These are phyloP conservation scores for Eimeria falciformis DNA, from an alignment of 169 alveolate genomes.

Conservation along the genomic window DNA sequence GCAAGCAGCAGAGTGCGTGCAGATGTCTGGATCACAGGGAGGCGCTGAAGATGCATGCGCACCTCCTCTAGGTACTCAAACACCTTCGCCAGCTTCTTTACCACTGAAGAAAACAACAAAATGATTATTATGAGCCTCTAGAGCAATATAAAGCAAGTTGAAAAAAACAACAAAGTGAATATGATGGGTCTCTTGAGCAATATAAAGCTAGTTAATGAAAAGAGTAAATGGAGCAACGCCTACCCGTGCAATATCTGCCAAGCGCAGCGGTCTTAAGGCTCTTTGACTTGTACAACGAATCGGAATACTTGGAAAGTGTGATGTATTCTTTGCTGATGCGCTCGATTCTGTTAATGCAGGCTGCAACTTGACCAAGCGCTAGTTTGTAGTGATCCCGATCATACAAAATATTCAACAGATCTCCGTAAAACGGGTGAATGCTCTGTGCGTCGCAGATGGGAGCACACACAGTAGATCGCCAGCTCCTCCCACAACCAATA, in stretches of 20 bases:
- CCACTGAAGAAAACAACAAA: slow-evolving; percentile 29
- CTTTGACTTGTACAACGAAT: slow-evolving; percentile 97
- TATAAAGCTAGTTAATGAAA: too few species aligned
- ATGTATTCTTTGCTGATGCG: slow-evolving; percentile 98
- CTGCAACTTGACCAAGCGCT: slow-evolving; percentile 98
- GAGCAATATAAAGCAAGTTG: not conserved
- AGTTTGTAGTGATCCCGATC: slow-evolving; percentile 99
- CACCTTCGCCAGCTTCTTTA: slow-evolving; percentile 95
- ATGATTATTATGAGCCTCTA: too few species aligned
- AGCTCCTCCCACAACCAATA: not conserved
- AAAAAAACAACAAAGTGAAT: not conserved
- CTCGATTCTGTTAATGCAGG: slow-evolving; percentile 95
- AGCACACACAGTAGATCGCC: not conserved
- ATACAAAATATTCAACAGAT: slow-evolving; percentile 97
- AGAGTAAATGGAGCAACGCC: not conserved
- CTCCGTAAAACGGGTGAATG: slow-evolving; percentile 99
- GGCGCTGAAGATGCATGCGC: slow-evolving; percentile 97
- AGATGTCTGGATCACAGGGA: slow-evolving; percentile 97
- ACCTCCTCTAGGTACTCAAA: slow-evolving; percentile 98
- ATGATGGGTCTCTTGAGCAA: not conserved
- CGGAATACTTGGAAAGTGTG: slow-evolving; percentile 96
- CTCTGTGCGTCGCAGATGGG: slow-evolving; percentile 83
- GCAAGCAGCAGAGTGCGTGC: slow-evolving; percentile 83
- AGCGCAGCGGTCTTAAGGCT: slow-evolving; percentile 98
- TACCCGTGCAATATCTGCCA: slow-evolving; percentile 96